These are phyloP conservation scores for Mycena leptocephala DNA, from an alignment of 768 basidiomycete genomes.

Conservation along the genomic window DNA sequence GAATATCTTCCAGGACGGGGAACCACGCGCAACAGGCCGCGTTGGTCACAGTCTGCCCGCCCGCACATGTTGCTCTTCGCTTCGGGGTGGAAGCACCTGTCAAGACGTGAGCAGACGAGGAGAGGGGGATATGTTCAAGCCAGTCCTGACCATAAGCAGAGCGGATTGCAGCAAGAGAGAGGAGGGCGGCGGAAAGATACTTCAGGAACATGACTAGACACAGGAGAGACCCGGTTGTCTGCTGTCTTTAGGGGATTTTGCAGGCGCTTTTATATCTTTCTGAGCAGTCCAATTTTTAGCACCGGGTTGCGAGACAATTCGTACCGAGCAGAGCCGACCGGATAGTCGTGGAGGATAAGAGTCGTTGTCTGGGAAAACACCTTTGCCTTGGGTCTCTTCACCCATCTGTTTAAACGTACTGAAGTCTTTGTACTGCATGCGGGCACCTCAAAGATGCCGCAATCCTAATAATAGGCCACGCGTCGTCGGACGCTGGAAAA, in stretches of 20 bases:
- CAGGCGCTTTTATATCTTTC: not conserved
- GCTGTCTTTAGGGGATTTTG: not conserved
- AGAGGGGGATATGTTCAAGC: too few species aligned
- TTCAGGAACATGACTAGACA: not conserved
- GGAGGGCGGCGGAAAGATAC: slow-evolving; percentile 1
- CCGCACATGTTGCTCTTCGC: slow-evolving; percentile 41
- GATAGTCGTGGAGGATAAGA: not conserved
- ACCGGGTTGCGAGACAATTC: not conserved
- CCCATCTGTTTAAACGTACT: not conserved
- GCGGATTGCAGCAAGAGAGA: not conserved
- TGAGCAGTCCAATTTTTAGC: not conserved
- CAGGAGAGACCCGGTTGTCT: not conserved
- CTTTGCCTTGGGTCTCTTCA: not conserved
- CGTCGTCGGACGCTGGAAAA: too few species aligned
- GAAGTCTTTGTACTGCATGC: not conserved
- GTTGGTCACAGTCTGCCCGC: slow-evolving; percentile 48
- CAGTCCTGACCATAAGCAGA: not conserved
- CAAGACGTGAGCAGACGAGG: not conserved
- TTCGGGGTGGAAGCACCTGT: slow-evolving; percentile 17
- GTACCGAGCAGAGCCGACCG: not conserved
- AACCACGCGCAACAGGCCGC: slow-evolving; percentile 51
- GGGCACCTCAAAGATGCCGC: not conserved
- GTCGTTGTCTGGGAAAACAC: not conserved
- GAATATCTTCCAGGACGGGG: slow-evolving; percentile 49
- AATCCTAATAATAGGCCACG: too few species aligned